These are phyloP conservation scores for Candida michaelii DNA, from an alignment of 805 yeast genomes.

Conservation along the genomic window DNA sequence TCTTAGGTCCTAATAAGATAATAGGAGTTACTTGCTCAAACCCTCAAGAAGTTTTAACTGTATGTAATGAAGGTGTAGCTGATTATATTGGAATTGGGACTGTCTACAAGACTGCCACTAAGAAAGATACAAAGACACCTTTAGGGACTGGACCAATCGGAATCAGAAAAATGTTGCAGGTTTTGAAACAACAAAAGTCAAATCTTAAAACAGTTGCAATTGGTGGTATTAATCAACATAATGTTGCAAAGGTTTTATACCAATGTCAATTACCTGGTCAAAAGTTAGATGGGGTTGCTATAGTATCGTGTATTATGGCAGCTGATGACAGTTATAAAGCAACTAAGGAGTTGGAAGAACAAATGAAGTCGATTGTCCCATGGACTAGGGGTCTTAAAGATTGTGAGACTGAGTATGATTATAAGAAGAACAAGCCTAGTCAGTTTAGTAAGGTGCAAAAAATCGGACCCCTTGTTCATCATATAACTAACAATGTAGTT, in stretches of 20 bases:
- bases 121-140: slow-evolving; percentile 55
- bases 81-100: slow-evolving; percentile 90
- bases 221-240: slow-evolving; percentile 72
- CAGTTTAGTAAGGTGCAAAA: slow-evolving; percentile 20
- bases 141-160: slow-evolving; percentile 62
- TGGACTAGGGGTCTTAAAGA: slow-evolving; percentile 1
- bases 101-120: slow-evolving; percentile 72
- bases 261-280: slow-evolving; percentile 47
- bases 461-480: slow-evolving; percentile 70
- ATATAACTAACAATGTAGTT: slow-evolving; percentile 86
- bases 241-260: slow-evolving; percentile 57
- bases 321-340: slow-evolving; percentile 51
- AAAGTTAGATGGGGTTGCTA: slow-evolving; percentile 77
- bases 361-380: slow-evolving; percentile 19
- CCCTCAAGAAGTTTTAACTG: slow-evolving; percentile 54
- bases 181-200: slow-evolving; percentile 34
- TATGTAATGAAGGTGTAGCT: slow-evolving; percentile 48
- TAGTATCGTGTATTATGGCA: slow-evolving; percentile 85
- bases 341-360: slow-evolving; percentile 36
- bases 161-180: slow-evolving; percentile 50
- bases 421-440: not conserved
- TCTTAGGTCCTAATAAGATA: slow-evolving; percentile 73
- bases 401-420: not conserved
- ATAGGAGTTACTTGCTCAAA: slow-evolving; percentile 75
- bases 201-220: slow-evolving; percentile 66